Base-by-base conservation (phyloP, 2,329 filamentous ascomycete genomes). In the Paramyrothecium roridum region DNA sequence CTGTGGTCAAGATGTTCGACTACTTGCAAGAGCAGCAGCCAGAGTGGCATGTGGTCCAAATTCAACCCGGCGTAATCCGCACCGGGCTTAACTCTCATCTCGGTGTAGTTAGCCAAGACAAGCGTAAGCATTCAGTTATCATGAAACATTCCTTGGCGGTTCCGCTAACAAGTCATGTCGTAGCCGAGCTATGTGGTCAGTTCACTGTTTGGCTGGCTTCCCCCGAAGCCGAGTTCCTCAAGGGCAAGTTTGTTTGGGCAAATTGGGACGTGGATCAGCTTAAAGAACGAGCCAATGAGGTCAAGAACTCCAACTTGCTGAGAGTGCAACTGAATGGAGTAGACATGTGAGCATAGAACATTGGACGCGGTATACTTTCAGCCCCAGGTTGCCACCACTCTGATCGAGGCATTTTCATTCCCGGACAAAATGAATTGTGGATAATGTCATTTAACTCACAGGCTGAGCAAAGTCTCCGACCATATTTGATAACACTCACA, bases 11-110 rank as follows among this genome's bases (percentile, higher is more conserved):
- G 33, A 57, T 78, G 50, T 65, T 72, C 23, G 67, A 74, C 19
- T 70, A 66, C 30, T 55, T 76, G 2, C 63, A 62, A 1, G 62
- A 61, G 10, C 72, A 73, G 56, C 69, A 77, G 26, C 73, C 73
- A 0, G 59, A 66, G 0, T 33, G 77, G 0, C 63, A 68, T 16
- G 63, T 77, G n/a, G 68, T 72, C 16, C 66, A 65, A 48, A 61
- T 76, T 3, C 76, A 79, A 8, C 76, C 76, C 1, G 76, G 76
- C 1, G 64, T 74, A 2, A 62, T 78, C 3, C 66, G 63, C 4
- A 76, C 72, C 0, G 74, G 70, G 3, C 71, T 75, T 10, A 26
- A 26, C 48, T n/a, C 21, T 19, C 16, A 33, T 8, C 8, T 33
- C 16, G 11, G 10, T 17, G 17, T 30, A 7, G 13, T 33, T 30